These are phyloP conservation scores for Isoetes engelmannii DNA, from an alignment of 83 land plant species.

Conservation along the genomic window DNA sequence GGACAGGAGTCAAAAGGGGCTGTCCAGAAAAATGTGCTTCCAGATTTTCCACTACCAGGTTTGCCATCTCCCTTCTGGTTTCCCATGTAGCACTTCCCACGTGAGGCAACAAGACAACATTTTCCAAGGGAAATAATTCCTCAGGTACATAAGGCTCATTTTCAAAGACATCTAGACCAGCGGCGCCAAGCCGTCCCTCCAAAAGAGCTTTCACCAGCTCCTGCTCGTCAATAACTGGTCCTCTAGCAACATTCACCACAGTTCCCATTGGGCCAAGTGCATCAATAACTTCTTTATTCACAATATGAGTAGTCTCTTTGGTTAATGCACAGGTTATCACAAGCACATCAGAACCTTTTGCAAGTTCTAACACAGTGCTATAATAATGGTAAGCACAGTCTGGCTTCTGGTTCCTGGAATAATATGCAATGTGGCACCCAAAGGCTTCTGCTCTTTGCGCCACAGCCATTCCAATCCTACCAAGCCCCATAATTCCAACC, in stretches of 20 bases:
- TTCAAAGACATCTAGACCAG: slow-evolving; percentile 84
- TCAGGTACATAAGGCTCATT: slow-evolving; percentile 73
- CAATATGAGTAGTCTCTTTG: slow-evolving; percentile 53
- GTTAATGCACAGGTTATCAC: slow-evolving; percentile 62
- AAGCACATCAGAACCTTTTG: slow-evolving; percentile 49
- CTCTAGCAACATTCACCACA: slow-evolving; percentile 68
- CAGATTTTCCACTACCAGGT: slow-evolving; percentile 63
- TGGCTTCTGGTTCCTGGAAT: slow-evolving; percentile 54
- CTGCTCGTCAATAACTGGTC: slow-evolving; percentile 61
- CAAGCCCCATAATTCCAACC: slow-evolving; percentile 85
- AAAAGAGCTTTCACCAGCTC: slow-evolving; percentile 71
- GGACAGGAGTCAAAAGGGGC: slow-evolving; percentile 64
- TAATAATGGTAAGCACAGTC: slow-evolving; percentile 45
- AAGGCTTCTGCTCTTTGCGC: slow-evolving; percentile 79
- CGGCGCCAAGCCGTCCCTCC: slow-evolving; percentile 70
- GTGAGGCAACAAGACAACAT: slow-evolving; percentile 74
- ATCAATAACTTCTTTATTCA: slow-evolving; percentile 64
- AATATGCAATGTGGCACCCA: slow-evolving; percentile 53
- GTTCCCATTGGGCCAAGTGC: slow-evolving; percentile 54
- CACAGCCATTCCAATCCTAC: slow-evolving; percentile 82
- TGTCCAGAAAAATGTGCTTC: slow-evolving; percentile 65
- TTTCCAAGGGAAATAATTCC: slow-evolving; percentile 56
- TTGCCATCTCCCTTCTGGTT: slow-evolving; percentile 69
- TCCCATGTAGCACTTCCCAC: slow-evolving; percentile 66
- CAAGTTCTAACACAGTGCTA: slow-evolving; percentile 48